These are phyloP conservation scores for Coemansia erecta DNA, from an alignment of 192 early-diverging fungal species.

Conservation along the genomic window DNA sequence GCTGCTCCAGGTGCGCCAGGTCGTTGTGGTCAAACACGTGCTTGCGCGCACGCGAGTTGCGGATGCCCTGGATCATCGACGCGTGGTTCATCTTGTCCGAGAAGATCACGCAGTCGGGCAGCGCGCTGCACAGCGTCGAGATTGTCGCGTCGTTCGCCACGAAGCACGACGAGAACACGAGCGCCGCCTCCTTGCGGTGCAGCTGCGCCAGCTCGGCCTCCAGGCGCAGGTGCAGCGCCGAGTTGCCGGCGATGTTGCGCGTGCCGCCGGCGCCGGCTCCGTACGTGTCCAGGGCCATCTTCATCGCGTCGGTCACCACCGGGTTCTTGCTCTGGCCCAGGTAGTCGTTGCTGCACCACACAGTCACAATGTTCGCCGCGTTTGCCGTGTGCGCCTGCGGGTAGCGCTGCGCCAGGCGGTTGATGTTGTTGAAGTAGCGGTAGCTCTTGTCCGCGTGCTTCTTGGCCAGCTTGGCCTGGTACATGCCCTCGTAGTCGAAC, in stretches of 20 bases:
- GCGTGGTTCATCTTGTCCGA: constrained; percentile 95
- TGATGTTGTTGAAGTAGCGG: constrained; percentile 99
- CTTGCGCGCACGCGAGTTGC: constrained; percentile 83
- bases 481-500: constrained; percentile 92
- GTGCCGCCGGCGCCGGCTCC: constrained; percentile 98
- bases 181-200: constrained; percentile 86
- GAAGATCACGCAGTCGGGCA: constrained; percentile 92
- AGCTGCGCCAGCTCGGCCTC: constrained; percentile 89
- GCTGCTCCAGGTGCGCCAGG: constrained; percentile 80
- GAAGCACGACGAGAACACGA: constrained; percentile 97
- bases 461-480: constrained; percentile 83
- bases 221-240: constrained; percentile 87
- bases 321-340: constrained; percentile 94
- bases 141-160: constrained; percentile 98
- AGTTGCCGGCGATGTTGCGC: constrained; percentile 98
- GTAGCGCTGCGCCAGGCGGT: constrained; percentile 88
- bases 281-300: constrained; percentile 90
- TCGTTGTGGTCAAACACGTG: constrained; percentile 94
- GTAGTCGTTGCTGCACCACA: constrained; percentile 99
- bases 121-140: constrained; percentile 79
- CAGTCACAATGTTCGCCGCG: constrained; percentile 84
- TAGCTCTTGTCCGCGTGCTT: constrained; percentile 97
- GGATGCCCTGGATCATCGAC: constrained; percentile 99
- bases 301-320: constrained; percentile 84
- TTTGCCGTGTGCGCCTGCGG: constrained; percentile 92